Percentiles rank a stretch among this genome's conserved stretches.
phyloP scores from a whole-genome alignment of 371 early-diverging fungal species.

The Agmasoma carcini region DNA sequence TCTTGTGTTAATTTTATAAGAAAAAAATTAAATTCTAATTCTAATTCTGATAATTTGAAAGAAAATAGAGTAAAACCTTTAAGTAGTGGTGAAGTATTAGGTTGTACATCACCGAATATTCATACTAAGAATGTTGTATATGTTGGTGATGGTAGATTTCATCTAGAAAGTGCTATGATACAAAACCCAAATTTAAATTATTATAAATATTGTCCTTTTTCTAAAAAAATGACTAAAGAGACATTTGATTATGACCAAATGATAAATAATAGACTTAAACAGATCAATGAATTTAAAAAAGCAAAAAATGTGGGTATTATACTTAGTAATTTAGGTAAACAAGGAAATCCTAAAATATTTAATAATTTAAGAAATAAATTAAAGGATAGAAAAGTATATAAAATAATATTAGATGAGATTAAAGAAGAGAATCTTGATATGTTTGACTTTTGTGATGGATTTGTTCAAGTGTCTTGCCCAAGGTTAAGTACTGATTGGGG shows the following conservation, averaged over 20 bases:
- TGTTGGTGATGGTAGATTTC: slow-evolving; percentile 94
- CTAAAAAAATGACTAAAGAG: slow-evolving; percentile 73
- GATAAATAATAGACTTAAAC: slow-evolving; percentile 65
- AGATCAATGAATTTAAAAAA: slow-evolving; percentile 59
- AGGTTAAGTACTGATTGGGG: slow-evolving; percentile 97
- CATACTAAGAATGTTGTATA: slow-evolving; percentile 52
- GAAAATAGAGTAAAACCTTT: slow-evolving; percentile 78
- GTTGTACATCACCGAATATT: slow-evolving; percentile 86
- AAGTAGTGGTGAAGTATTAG: slow-evolving; percentile 90
- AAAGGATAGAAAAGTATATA: slow-evolving; percentile 60
- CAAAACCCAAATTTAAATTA: slow-evolving; percentile 75
- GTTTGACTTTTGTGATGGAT: slow-evolving; percentile 54
- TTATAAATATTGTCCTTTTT: slow-evolving; percentile 90
- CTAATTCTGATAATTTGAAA: background rate
- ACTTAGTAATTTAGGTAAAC: slow-evolving; percentile 86
- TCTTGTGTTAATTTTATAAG: slow-evolving; percentile 56
- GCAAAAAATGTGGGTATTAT: slow-evolving; percentile 67
- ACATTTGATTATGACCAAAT: slow-evolving; percentile 76
- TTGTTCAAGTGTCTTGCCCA: slow-evolving; percentile 93
- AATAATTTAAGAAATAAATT: slow-evolving; percentile 49
- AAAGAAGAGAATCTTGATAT: slow-evolving; percentile 29
- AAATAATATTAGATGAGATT: slow-evolving; percentile 48
- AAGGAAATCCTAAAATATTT: slow-evolving; percentile 78
- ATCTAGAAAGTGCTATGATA: slow-evolving; percentile 96
- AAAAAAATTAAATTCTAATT: background rate